Evolutionary conservation across 345 rosid genomes (phyloP).

Genomic region (Salix purpurea): DNA sequence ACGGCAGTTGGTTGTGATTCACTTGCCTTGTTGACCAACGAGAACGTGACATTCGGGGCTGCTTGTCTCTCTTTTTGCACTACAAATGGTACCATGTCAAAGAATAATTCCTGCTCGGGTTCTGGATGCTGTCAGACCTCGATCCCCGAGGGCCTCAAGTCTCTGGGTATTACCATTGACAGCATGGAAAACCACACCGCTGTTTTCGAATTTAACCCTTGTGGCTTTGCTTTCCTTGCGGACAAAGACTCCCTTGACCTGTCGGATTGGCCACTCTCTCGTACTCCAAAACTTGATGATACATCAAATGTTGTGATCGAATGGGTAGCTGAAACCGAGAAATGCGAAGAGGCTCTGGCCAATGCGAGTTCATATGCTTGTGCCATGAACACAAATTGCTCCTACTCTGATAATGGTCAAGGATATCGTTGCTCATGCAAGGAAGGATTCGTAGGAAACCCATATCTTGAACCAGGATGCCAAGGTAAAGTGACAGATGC

Average conservation of each 20-base stretch:
- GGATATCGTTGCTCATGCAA: constrained; percentile 15
- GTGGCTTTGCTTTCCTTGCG: constrained; percentile 12
- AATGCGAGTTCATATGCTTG: constrained; percentile 1
- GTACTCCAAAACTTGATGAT: background rate
- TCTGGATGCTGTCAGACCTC: background rate
- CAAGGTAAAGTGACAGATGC: constrained; percentile 3
- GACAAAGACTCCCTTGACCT: background rate
- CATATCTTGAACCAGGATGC: constrained; percentile 7
- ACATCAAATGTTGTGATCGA: constrained; percentile 6
- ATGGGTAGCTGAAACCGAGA: constrained; percentile 7
- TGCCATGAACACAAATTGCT: background rate
- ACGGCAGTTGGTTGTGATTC: constrained; percentile 29
- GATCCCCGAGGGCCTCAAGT: background rate
- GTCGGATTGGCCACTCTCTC: background rate
- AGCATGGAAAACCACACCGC: background rate
- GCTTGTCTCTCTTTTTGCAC: constrained; percentile 15
- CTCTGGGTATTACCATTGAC: fast-evolving
- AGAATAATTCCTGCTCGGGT: background rate
- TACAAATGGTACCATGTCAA: too few relatives aligned
- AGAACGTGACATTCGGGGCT: background rate
- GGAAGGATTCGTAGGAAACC: constrained; percentile 18
- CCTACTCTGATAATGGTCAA: background rate
- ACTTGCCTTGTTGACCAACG: background rate
- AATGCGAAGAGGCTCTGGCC: background rate
- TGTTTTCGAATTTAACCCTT: constrained; percentile 6